These are phyloP conservation scores for Begonia peltatifolia DNA, from an alignment of 306 rosid genomes.

Conservation along the genomic window DNA sequence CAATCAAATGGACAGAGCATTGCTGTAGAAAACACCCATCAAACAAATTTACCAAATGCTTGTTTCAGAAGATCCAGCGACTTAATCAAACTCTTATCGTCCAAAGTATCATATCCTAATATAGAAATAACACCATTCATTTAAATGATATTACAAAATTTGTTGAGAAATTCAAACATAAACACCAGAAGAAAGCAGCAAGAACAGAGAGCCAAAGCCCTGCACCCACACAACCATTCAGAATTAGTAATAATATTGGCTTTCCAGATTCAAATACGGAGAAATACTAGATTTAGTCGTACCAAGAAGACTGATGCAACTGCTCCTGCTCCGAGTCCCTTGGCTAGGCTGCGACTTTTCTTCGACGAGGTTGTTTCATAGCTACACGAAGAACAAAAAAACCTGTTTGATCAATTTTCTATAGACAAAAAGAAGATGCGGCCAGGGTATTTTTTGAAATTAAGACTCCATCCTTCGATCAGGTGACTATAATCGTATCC, in stretches of 20 bases:
- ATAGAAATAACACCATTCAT: too few relatives aligned
- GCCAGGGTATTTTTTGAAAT: too few relatives aligned
- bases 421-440: too few relatives aligned
- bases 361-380: slow-evolving; percentile 73
- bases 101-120: too few relatives aligned
- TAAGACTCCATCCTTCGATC: too few relatives aligned
- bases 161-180: slow-evolving; percentile 39
- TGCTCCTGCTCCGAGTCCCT: slow-evolving; percentile 71
- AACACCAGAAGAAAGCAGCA: slow-evolving; percentile 83
- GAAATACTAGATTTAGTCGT: neutral
- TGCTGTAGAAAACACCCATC: too few relatives aligned
- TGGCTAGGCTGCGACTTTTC: slow-evolving; percentile 63
- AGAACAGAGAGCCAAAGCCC: slow-evolving; percentile 90
- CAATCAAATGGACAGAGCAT: too few relatives aligned
- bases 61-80: too few relatives aligned
- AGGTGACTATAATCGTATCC: too few relatives aligned
- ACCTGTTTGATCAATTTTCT: neutral
- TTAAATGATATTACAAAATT: too few relatives aligned
- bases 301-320: slow-evolving; percentile 45
- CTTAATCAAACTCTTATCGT: too few relatives aligned
- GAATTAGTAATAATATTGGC: neutral
- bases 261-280: neutral
- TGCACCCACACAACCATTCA: slow-evolving; percentile 16
- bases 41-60: too few relatives aligned
- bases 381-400: slow-evolving; percentile 3